phyloP scores from a whole-genome alignment of 805 yeast genomes.

The Sugiyamaella qingdaonensis region DNA sequence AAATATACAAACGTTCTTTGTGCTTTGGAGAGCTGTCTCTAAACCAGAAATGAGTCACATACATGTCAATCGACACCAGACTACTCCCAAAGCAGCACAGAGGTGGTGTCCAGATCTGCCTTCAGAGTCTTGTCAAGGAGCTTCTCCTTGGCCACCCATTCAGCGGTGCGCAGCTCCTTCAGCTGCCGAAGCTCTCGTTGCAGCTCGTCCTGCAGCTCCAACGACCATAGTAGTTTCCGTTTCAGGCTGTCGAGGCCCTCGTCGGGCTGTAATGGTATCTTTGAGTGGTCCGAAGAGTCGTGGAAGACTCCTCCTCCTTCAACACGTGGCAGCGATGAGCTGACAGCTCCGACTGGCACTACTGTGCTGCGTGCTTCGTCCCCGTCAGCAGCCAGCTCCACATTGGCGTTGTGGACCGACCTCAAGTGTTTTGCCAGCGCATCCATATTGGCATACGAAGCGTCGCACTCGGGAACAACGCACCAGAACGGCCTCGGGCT shows the following conservation, averaged over 20 bases:
- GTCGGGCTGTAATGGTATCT: conserved; percentile 6
- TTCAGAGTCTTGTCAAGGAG: conserved; percentile 29
- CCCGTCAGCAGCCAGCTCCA: conserved; percentile 31
- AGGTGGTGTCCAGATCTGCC: conserved; percentile 1
- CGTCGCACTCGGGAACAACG: conserved; percentile 60
- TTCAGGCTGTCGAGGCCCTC: conserved; percentile 23
- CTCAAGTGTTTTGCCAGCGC: conserved; percentile 62
- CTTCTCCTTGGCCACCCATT: conserved; percentile 35
- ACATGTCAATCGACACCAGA: not conserved
- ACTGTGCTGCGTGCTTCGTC: not conserved
- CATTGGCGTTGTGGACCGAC: conserved; percentile 41
- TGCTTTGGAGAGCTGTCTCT: not conserved
- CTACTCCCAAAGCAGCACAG: not conserved
- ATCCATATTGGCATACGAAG: conserved; percentile 54
- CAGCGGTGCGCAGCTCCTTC: conserved; percentile 17
- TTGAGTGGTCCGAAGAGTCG: not conserved
- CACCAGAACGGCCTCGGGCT: conserved; percentile 66
- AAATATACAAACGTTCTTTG: not conserved
- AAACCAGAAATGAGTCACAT: too few species aligned
- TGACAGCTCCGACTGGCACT: conserved; percentile 6
- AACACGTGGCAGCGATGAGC: not conserved
- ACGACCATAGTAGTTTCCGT: conserved; percentile 32
- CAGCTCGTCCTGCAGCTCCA: conserved; percentile 26
- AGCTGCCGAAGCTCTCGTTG: conserved; percentile 23
- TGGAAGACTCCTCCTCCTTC: not conserved